Base-by-base conservation (phyloP, 768 basidiomycete species). In the Kwoniella newhampshirensis region DNA sequence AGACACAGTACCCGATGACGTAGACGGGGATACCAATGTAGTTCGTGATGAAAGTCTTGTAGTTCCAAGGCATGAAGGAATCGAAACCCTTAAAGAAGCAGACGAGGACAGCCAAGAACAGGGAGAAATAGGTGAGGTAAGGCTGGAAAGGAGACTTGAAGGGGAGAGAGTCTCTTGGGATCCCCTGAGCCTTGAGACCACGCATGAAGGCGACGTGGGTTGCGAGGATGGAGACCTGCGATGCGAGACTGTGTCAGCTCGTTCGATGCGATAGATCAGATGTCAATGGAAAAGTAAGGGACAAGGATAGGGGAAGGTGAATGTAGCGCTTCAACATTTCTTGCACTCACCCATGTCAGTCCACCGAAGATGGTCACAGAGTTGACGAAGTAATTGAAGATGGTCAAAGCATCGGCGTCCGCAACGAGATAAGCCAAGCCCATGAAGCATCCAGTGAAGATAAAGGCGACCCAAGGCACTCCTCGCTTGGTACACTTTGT, bases 401-500 rank as follows among this genome's bases (percentile, higher is more conserved):
- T 48, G 15, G 39, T 41, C 3, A 52, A 27, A 1, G 44, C 53
- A 26, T 43, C 79, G 85, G 62, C 60, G 84, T 85, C 82, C 80
- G 86, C 89, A 75, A 78, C 83, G 51, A 87, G 67, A 77, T 86
- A 91, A 15, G 87, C 87, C 26, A 87, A 54, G 72, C 86, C 62
- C 71, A 71, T 69, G 61, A 71, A 68, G 30, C 20, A 26, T 23
- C 51, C 67, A 28, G 66, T 71, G 54, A 65, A 67, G 51, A 60
- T 50, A 53, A 68, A 62, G 7, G 65, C 62, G 30, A 70, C 60
- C 47, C 53, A 73, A 0, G 85, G 85, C n/a, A 85, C 74, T 56
- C 85, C 85, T 30, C 68, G 62, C 65, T 77, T 77, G 41, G 80
- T 83, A 73, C 80, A 80, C 62, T 78, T 79, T 23, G 80, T 59